Evolutionary conservation across 106 monocot genomes (phyloP), one percentile per base, ranked within the genome.

Genomic region (Apostasia ramifera): DNA sequence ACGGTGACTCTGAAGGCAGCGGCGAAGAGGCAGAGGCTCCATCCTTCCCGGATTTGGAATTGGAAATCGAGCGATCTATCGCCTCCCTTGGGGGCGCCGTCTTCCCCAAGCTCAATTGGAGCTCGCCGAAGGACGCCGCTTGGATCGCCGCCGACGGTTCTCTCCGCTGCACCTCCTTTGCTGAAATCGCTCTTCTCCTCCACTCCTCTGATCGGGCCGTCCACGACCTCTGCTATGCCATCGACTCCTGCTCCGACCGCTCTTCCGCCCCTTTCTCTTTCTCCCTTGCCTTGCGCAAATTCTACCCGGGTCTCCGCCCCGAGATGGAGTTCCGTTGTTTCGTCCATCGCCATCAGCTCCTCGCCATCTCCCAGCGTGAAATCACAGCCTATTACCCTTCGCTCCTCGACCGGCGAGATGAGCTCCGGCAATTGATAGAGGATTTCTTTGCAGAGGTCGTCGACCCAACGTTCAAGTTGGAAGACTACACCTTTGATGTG

Each of bases 21-120:
- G 63, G 59, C 7, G 2, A 41, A 15, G 6, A 2, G 39, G 8
- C 11, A 47, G 52, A 46, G 2, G 66, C 84, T 5, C 92, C 95
- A 2, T 80, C 76, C 37, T 95, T 95, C 76, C 89, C 95, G 1
- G 86, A 84, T 0, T 62, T 95, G 15, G 91, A 91, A 63, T 63
- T 74, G 1, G 73, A 65, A 5, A 79, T 95, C 8, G 72, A 71
- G 55, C 63, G 39, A 40, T 84, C 84, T 45, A 89, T 95, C 51
- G 14, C 74, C 13, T 66, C 73, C 47, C 84, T 95, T 0, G 95
- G 95, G 5, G 92, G 95, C 66, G 72, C 84, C 10, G 95, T 81
- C 10, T 76, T 97, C 52, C 95, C 95, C 55, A 97, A 97, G 80
- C 86, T 97, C 41, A 97, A 97, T 72, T 97, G 95, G 95, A 89